Evolutionary conservation across 257 asterid genomes (phyloP).

Genomic region (Nyctanthes arbortristis): DNA sequence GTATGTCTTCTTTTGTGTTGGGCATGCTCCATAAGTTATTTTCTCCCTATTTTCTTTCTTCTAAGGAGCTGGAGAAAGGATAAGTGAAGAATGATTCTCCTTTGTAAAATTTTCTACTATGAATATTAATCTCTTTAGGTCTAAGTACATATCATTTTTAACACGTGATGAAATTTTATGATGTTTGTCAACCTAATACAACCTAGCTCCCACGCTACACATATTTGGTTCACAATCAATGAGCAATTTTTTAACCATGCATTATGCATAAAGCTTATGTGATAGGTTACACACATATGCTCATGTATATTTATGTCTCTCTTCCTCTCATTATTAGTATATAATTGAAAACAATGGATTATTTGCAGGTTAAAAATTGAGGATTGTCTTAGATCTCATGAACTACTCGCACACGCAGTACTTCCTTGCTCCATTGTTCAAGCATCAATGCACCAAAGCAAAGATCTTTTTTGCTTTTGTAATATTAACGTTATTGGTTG

Average conservation of each 20-base stretch:
- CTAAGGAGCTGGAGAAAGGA: no score
- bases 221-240: not conserved
- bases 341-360: conserved; percentile 16
- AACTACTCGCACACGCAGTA: not conserved
- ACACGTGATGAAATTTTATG: not conserved
- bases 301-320: not conserved
- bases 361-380: conserved; percentile 61
- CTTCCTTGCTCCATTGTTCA: not conserved
- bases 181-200: not conserved
- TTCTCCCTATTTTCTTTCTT: no score
- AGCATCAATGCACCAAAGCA: conserved; percentile 18
- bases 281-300: not conserved
- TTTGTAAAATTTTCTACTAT: not conserved
- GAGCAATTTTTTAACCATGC: not conserved
- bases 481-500: not conserved
- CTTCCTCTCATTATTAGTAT: conserved; percentile 6
- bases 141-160: not conserved
- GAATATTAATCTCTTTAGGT: not conserved
- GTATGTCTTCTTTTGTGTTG: no score
- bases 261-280: not conserved
- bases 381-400: conserved; percentile 11
- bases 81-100: no score
- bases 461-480: conserved; percentile 23
- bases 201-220: not conserved
- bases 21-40: no score